Base-by-base conservation (phyloP, 371 early-diverging fungal genomes). In the Mortierella sp. region DNA sequence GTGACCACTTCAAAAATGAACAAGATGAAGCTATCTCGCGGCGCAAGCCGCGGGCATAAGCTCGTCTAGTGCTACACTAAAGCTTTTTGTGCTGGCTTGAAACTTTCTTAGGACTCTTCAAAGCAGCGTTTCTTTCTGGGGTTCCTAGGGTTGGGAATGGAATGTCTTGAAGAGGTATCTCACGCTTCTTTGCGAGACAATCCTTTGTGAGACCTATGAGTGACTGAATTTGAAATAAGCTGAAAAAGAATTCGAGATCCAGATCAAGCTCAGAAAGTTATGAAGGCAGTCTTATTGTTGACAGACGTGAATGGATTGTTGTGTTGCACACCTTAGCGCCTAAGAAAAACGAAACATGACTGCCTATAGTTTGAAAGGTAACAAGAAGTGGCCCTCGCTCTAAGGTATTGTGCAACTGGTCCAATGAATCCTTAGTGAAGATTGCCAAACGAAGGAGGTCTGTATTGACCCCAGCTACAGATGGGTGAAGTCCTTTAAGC, bases 81-180 rank as follows among this genome's bases (percentile, higher is more conserved):
- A n/a, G n/a, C 35, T 35, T 35, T 35, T 35, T 3, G 35, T 53
- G 23, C 54, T 4, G 5, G 17, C 15, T 49, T n/a, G n/a, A n/a
- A n/a, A 6, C n/a, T 51, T 63, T 63, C 12, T 40, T 1, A 8
- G 64, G 40, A n/a, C 23, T 62, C 17, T 55, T 55, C 56, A 69
- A 45, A 10, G 57, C 69, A 55, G 43, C 69, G 23, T 62, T 56
- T n/a, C 69, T 42, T 37, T 62, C 53, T 42, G 69, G 63, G 9
- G 69, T 69, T 32, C 69, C 69, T 34, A 69, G 69, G 22, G 63
- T 69, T 9, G 63, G 63, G 31, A 62, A 62, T 31, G 55, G 34
- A 10, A 10, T 37, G n/a, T 62, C 69, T 17, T 69, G 61, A 34
- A 69, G 23, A 23, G 69, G 63, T 35, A 31, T 23, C 23, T 57